These are phyloP conservation scores for Chytriomyces sp. DNA, from an alignment of 192 early-diverging fungal genomes.

Conservation along the genomic window DNA sequence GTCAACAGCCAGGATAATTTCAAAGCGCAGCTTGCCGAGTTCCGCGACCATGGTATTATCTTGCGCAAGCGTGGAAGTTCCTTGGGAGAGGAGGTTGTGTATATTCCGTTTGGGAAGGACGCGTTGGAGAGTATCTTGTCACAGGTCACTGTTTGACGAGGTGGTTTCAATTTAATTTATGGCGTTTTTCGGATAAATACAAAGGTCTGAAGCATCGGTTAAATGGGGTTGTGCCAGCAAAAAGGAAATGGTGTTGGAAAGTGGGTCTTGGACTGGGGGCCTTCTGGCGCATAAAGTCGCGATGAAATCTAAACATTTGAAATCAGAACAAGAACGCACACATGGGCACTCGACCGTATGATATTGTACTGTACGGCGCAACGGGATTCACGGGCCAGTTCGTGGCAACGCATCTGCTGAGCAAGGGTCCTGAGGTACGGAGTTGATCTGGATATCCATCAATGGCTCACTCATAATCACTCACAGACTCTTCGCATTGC, in stretches of 20 bases:
- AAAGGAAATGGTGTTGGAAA: no score
- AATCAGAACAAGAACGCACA: no score
- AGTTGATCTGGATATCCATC: neutral
- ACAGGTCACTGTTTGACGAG: slow-evolving; percentile 47
- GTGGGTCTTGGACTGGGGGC: no score
- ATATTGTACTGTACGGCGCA: slow-evolving; percentile 55
- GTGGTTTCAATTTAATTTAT: no score
- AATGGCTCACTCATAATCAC: neutral
- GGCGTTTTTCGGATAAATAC: no score
- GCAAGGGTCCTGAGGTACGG: slow-evolving; percentile 49
- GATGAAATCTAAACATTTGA: no score
- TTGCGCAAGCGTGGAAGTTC: slow-evolving; percentile 50
- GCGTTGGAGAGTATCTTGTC: slow-evolving; percentile 74
- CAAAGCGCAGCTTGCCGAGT: slow-evolving; percentile 90
- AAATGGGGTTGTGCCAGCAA: no score
- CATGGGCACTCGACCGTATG: neutral
- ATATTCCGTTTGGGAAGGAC: slow-evolving; percentile 71
- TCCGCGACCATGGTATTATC: slow-evolving; percentile 89
- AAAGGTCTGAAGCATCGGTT: no score
- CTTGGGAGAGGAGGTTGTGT: slow-evolving; percentile 73
- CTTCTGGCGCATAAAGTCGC: no score
- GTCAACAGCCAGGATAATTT: slow-evolving; percentile 84
- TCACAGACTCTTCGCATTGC: slow-evolving; percentile 65
- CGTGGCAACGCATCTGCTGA: slow-evolving; percentile 68
- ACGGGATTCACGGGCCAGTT: slow-evolving; percentile 81